Base-by-base conservation (phyloP, 2,329 filamentous ascomycete species). In the Aspergillus sp. region DNA sequence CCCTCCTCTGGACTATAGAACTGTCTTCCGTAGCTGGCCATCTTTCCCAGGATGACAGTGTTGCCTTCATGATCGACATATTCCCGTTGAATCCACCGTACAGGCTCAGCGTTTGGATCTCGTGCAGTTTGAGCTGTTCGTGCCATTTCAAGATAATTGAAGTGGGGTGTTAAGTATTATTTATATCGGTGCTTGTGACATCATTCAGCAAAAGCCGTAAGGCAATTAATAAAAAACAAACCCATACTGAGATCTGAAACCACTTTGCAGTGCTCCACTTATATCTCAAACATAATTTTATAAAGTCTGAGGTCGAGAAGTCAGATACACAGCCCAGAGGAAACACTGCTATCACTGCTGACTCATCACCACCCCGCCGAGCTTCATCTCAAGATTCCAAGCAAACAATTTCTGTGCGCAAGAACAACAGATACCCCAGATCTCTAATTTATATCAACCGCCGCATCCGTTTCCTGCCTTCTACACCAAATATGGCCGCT, bases 401-500 rank as follows among this genome's bases (percentile, higher is more conserved):
- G 24, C 12, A 34, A 48, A 13, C 30, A 15, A 48, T 34, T 48
- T 48, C 45, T 48, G 45, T 34, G 45, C 27, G 27, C 17, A 19
- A 33, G 13, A 30, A 5, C 12, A 48, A 48, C 45, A 48, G 34
- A 15, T 3, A 20, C 45, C 6, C 34, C 15, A 1, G 45, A 3
- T 8, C 8, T 33, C 15, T 20, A 11, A 27, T n/a, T 8, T 24
- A 42, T 44, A 30, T 46, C 30, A 5, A 30, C 22, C 15, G 13
- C n/a, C 17, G 27, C 3, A 30, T 12, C 40, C 3, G 8, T 4
- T 19, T 9, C 7, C 4, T 13, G 2, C 19, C 1, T 11, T 39
- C 13, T 6, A 64, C 46, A 22, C 34, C n/a, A 8, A 54, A 51
- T n/a, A 69, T 70, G 68, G 57, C 66, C n/a, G 34, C 57, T 33